Percentiles rank a stretch among this genome's conserved stretches.
phyloP scores from a whole-genome alignment of 305 asterid species.

The Fraxinus greggii region DNA sequence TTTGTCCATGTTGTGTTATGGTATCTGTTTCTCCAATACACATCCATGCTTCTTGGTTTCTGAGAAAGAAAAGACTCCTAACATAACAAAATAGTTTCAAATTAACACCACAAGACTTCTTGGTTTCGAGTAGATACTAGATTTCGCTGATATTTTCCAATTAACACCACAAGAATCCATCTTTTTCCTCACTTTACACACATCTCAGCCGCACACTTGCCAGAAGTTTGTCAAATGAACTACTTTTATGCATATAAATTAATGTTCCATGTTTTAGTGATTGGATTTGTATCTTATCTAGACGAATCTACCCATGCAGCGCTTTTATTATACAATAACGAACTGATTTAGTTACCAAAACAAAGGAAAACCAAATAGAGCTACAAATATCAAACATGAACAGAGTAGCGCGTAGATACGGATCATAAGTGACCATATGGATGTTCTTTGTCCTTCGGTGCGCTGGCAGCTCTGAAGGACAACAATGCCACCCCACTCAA shows the following conservation, averaged over 20 bases:
- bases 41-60: neutral
- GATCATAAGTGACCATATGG: slow-evolving; percentile 97
- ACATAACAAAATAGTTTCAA: neutral
- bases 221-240: neutral
- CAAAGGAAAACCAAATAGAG: slow-evolving; percentile 9
- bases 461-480: slow-evolving; percentile 82
- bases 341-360: neutral
- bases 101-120: neutral
- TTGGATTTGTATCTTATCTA: neutral
- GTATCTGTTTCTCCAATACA: neutral
- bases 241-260: neutral
- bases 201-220: neutral
- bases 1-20: neutral
- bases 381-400: slow-evolving; percentile 36
- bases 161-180: neutral
- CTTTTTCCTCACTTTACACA: neutral
- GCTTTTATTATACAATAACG: neutral
- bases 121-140: neutral
- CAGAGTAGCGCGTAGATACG: slow-evolving; percentile 61
- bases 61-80: neutral
- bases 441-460: slow-evolving; percentile 98
- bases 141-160: neutral
- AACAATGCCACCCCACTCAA: slow-evolving; percentile 91
- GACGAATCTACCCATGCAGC: neutral
- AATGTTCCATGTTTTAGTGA: neutral